Evolutionary conservation across 768 basidiomycete genomes (phyloP).

Genomic region (Boletus coccyginus): DNA sequence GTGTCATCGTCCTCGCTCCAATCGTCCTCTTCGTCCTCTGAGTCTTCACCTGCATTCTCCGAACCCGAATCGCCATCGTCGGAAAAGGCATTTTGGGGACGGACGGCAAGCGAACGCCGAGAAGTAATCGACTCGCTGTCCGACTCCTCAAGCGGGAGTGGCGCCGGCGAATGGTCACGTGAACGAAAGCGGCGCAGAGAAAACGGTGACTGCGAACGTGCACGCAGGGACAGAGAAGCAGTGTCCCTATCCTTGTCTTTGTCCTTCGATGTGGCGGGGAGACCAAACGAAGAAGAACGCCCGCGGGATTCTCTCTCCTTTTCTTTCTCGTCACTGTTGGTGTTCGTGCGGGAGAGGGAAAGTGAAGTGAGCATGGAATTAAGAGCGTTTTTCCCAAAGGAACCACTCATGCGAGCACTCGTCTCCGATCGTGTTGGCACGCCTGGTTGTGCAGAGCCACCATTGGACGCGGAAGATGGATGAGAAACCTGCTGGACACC

Average conservation of each 20-base stretch:
- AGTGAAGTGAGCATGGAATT: conserved; percentile 67
- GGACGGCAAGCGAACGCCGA: conserved; percentile 39
- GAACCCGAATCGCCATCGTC: conserved; percentile 64
- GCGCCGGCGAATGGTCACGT: conserved; percentile 54
- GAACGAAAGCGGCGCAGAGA: conserved; percentile 63
- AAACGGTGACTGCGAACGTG: conserved; percentile 82
- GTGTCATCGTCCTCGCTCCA: conserved; percentile 54
- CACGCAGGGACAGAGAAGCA: conserved; percentile 47
- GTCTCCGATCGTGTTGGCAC: conserved; percentile 34
- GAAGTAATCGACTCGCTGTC: conserved; percentile 42
- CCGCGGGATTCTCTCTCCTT: conserved; percentile 55
- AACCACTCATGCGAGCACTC: conserved; percentile 37
- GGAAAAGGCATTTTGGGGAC: conserved; percentile 61
- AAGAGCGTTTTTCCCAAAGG: conserved; percentile 63
- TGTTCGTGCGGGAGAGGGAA: conserved; percentile 54
- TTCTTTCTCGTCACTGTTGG: conserved; percentile 37
- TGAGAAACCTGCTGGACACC: conserved; percentile 19
- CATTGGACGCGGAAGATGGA: conserved; percentile 1
- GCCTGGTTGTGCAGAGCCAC: conserved; percentile 5
- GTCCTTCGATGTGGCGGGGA: conserved; percentile 32
- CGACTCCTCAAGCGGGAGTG: conserved; percentile 55
- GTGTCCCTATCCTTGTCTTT: conserved; percentile 32
- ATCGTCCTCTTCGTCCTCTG: conserved; percentile 57
- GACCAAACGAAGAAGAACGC: conserved; percentile 49
- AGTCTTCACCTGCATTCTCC: conserved; percentile 48